These are phyloP conservation scores for Polyrhizophydium stewartii DNA, from an alignment of 371 early-diverging fungal genomes.

Conservation along the genomic window DNA sequence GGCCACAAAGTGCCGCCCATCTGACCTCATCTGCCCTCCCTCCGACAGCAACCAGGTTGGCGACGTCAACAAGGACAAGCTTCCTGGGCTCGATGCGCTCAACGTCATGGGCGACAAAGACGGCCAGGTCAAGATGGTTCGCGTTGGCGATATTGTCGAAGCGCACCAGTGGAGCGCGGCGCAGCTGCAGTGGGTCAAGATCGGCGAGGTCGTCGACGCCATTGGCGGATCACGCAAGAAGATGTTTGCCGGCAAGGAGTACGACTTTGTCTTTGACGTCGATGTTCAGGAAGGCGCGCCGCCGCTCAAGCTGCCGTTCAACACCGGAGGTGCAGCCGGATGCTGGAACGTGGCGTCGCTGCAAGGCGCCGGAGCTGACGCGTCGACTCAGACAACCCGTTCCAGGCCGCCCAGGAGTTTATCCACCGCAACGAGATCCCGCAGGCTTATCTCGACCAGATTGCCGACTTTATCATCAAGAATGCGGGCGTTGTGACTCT, in stretches of 20 bases:
- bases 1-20: conserved; percentile 16
- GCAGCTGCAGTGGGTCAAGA: conserved; percentile 74
- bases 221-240: conserved; percentile 72
- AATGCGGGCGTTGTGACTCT: conserved; percentile 71
- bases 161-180: conserved; percentile 80
- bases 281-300: conserved; percentile 78
- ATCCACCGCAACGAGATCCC: conserved; percentile 73
- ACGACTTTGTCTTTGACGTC: conserved; percentile 97
- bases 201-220: conserved; percentile 94
- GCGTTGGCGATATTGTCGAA: conserved; percentile 64
- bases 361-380: background rate
- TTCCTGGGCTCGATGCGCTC: conserved; percentile 77
- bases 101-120: conserved; percentile 53
- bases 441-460: conserved; percentile 81
- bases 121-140: conserved; percentile 87
- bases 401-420: conserved; percentile 87
- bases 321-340: conserved; percentile 56
- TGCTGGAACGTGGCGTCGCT: background rate
- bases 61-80: conserved; percentile 75
- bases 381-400: conserved; percentile 76
- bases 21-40: conserved; percentile 1
- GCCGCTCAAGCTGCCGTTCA: conserved; percentile 90
- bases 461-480: conserved; percentile 88
- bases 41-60: conserved; percentile 74
- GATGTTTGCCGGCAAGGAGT: conserved; percentile 80